Conservation (phyloP, 306 rosid genomes). For the Vigna mungo region DNA sequence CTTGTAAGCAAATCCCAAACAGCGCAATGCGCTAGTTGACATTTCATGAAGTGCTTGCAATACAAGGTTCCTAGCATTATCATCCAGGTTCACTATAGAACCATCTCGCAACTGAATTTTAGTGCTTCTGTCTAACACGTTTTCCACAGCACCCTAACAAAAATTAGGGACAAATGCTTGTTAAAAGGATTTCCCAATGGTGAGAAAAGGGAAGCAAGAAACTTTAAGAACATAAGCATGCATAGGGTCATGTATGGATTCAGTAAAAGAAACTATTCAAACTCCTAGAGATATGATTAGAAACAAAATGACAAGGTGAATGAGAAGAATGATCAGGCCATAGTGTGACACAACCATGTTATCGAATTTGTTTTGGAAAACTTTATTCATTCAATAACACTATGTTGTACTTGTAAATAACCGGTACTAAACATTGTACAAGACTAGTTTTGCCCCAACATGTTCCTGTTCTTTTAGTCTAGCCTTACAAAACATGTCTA, state of each 20-base stretch:
- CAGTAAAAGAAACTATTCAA: neutral
- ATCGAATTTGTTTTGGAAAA: conserved; percentile 15
- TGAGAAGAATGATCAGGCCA: conserved; percentile 2
- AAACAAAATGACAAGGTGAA: neutral
- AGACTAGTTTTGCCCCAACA: no score
- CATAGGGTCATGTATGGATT: neutral
- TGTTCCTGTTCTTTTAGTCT: no score
- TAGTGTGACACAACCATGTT: neutral
- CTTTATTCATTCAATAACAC: neutral
- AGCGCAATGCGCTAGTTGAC: conserved; percentile 90
- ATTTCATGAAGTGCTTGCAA: conserved; percentile 77
- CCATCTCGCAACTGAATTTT: conserved; percentile 79
- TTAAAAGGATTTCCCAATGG: conserved; percentile 4
- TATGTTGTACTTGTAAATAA: neutral
- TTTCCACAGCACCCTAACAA: conserved; percentile 90
- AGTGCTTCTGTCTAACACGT: conserved; percentile 81
- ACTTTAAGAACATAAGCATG: conserved; percentile 3
- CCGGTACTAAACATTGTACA: neutral
- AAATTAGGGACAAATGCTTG: conserved; percentile 40
- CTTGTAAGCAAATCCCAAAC: conserved; percentile 96
- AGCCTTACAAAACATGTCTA: neutral
- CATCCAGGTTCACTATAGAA: conserved; percentile 65
- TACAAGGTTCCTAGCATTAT: conserved; percentile 59
- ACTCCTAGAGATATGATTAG: neutral
- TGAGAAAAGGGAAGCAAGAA: conserved; percentile 25